Conservation (phyloP, 225 moss, liverwort and hornwort species). For the Pseudisothecium myosuroides region DNA sequence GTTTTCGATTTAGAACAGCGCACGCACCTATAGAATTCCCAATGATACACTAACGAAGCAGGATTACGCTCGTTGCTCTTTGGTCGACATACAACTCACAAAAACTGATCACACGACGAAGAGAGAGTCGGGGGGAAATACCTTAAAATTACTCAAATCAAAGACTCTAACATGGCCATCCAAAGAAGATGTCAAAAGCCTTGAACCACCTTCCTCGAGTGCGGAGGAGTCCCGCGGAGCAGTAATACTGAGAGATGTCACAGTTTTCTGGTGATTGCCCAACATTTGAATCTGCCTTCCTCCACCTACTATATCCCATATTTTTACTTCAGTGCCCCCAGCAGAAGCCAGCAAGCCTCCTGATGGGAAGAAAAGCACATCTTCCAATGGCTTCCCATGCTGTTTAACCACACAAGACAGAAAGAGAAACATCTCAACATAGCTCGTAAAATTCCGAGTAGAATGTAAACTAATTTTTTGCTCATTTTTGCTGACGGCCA, state of each 20-base stretch:
- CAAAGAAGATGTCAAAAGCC: constrained; percentile 75
- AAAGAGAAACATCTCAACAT: not conserved
- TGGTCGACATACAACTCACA: not conserved
- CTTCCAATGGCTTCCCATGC: constrained; percentile 84
- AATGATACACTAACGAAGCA: not conserved
- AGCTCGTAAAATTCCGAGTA: not conserved
- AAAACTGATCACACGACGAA: not conserved
- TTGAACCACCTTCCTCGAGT: constrained; percentile 23
- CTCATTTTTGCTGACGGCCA: not conserved
- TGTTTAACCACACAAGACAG: constrained; percentile 4
- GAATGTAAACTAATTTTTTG: not conserved
- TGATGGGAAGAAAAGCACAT: constrained; percentile 82
- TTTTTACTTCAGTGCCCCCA: constrained; percentile 73
- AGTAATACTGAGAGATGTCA: constrained; percentile 60
- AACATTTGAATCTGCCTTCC: constrained; percentile 59
- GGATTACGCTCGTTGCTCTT: not conserved
- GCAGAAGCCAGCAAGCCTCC: constrained; percentile 84
- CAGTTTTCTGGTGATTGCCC: constrained; percentile 89
- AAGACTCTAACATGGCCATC: constrained; percentile 93
- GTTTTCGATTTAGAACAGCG: not conserved
- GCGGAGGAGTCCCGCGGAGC: constrained; percentile 26
- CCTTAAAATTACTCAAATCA: constrained; percentile 73
- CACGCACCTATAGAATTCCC: not conserved
- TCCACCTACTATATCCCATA: constrained; percentile 92
- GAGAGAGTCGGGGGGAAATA: not conserved